Base-by-base conservation (phyloP, 768 basidiomycete genomes). In the Leccinum pellstonianum region DNA sequence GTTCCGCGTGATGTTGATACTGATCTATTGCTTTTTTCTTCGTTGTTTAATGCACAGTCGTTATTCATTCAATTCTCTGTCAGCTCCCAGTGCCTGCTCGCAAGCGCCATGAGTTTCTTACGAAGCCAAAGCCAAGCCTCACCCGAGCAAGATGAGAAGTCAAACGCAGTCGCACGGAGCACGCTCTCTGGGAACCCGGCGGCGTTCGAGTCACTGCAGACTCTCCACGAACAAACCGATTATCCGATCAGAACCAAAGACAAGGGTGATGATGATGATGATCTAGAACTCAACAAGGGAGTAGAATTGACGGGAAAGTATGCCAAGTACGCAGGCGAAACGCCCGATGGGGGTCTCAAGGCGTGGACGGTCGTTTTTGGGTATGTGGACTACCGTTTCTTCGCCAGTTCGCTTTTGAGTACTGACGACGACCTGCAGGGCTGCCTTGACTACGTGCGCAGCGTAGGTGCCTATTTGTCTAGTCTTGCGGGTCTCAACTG, bases 361-460 rank as follows among this genome's bases (percentile, higher is more conserved):
- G 72, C 72, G 2, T 75, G 72, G 73, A 65, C 63, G 0, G 71
- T 75, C 29, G 59, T 75, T 4, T 9, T 73, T 53, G 71, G 53
- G 73, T 72, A 10, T 52, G 73, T 65, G 27, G 3, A 3, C 3
- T 23, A 9, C 14, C 19, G 2, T 48, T 6, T 27, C 38, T 14
- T 29, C 17, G 8, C 7, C 38, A 4, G 27, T 23, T 17, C 2
- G 5, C 3, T 19, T 5, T 8, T 1, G 5, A 21, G 14, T n/a
- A 25, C 33, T 68, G 46, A 69, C 10, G 17, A 23, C 41, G 10
- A 41, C 27, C 1, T 54, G 10, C 37, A 71, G 70, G 38, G 62
- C 67, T 2, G 19, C 29, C 37, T 54, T 70, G 53, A 73, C 71
- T 29, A 72, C 74, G 3, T 78, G 77, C 57, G 74, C 81, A 19